These are phyloP conservation scores for Candida ficus DNA, from an alignment of 805 yeast genomes.

Conservation along the genomic window DNA sequence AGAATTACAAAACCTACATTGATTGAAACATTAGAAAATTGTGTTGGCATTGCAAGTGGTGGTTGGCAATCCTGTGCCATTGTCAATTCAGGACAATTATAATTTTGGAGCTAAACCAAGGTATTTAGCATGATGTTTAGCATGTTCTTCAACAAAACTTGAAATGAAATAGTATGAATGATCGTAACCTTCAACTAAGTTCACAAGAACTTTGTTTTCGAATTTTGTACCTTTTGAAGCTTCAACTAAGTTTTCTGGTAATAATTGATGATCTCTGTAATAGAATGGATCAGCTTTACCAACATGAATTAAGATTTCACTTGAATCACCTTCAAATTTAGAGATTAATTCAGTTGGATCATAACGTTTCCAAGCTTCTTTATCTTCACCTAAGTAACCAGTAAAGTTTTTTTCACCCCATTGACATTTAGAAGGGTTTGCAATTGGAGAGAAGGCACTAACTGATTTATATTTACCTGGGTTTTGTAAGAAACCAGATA, in stretches of 20 bases:
- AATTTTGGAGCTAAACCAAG: slow-evolving; percentile 28
- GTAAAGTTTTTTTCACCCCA: slow-evolving; percentile 89
- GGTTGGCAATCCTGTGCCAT: slow-evolving; percentile 82
- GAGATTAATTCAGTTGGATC: slow-evolving; percentile 81
- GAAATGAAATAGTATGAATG: slow-evolving; percentile 87
- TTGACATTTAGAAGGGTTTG: slow-evolving; percentile 67
- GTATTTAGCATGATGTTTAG: slow-evolving; percentile 78
- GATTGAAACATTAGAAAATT: slow-evolving; percentile 28
- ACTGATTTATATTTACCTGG: slow-evolving; percentile 73
- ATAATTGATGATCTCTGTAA: slow-evolving; percentile 52
- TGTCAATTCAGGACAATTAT: slow-evolving; percentile 23
- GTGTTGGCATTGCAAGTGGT: slow-evolving; percentile 48
- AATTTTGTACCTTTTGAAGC: slow-evolving; percentile 52
- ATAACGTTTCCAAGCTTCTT: slow-evolving; percentile 56
- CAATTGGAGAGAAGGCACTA: slow-evolving; percentile 87
- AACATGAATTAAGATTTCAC: slow-evolving; percentile 71
- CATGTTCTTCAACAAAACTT: slow-evolving; percentile 75
- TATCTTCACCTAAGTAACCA: slow-evolving; percentile 64
- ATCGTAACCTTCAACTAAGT: slow-evolving; percentile 77
- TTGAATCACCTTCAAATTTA: slow-evolving; percentile 42
- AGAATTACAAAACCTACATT: slow-evolving; percentile 39
- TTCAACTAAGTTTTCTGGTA: slow-evolving; percentile 65
- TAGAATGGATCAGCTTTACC: slow-evolving; percentile 80
- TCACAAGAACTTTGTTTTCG: slow-evolving; percentile 53
- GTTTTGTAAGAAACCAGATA: slow-evolving; percentile 60